Percentiles rank a stretch among this genome's conserved stretches.
Conservation (phyloP, 73 alveolate genomes). For the Paramecium caudatum region DNA sequence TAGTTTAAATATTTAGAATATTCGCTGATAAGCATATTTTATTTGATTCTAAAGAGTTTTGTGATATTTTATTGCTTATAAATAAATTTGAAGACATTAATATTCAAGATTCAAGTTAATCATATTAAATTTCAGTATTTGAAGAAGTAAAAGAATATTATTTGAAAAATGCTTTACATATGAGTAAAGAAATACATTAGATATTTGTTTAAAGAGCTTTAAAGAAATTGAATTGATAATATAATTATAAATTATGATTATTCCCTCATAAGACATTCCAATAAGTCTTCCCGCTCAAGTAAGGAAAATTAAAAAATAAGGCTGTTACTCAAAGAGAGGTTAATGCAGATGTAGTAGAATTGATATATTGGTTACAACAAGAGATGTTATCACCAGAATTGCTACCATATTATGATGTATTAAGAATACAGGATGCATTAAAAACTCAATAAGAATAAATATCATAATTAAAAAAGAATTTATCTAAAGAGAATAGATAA, state of each 20-base stretch:
- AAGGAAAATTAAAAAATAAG: too few relatives aligned
- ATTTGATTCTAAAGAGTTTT: constrained; percentile 8
- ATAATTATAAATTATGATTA: too few relatives aligned
- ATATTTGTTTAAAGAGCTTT: background rate
- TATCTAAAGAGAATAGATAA: background rate
- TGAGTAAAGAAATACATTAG: constrained; percentile 1
- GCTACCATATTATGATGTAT: background rate
- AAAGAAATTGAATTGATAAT: background rate
- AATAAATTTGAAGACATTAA: constrained; percentile 5
- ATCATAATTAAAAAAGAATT: background rate
- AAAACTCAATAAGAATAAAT: background rate
- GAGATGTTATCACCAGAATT: constrained; percentile 36
- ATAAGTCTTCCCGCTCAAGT: too few relatives aligned
- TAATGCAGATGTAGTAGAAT: background rate
- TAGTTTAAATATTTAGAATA: constrained; percentile 35
- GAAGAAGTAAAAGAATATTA: constrained; percentile 16
- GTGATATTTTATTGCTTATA: background rate
- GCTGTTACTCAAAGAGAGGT: background rate
- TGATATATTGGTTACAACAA: background rate
- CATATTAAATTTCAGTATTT: background rate
- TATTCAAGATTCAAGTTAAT: background rate
- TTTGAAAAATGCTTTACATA: background rate
- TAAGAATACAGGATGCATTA: background rate
- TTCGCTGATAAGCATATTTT: constrained; percentile 46
- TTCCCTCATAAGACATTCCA: too few relatives aligned